Evolutionary conservation across 352 stramenopile species (phyloP), one percentile per base, ranked within the genome.

Genomic region (Phytophthora idaei): DNA sequence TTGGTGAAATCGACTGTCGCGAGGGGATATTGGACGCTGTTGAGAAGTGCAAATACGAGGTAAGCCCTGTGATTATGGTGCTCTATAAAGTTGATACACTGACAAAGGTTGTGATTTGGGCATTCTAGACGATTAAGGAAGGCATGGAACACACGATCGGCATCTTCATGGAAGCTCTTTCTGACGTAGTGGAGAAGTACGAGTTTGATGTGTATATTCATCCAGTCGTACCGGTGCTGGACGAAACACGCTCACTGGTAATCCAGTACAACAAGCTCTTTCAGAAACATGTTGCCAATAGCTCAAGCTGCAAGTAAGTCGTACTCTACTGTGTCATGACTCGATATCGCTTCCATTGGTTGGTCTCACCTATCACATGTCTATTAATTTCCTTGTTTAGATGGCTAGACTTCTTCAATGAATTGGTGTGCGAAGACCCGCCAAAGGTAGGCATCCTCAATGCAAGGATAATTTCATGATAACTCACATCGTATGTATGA

Each of bases 1-100:
- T 98, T 73, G 94, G 96, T 32, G 96, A 99, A 73, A 98, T 99
- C 57, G 96, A 99, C 62, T 98, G 95, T 64, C 81, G 96, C 11
- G 95, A 98, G 74, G 96, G 95, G 15, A 90, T 98, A 39, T 61
- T 98, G 7, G 56, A 90, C 1, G 90, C 92, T 3, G 89, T 97
- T 15, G 87, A 97, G 53, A 90, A 90, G 50, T 92, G 83, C 59
- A 89, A 89, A 55, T 97, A 98, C 57, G 77, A 95, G 77, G 85
- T 94, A 57, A 41, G 49, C 5, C 6, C 1, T 53, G 28, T 54
- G 27, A 31, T 45, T 3, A 9, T 10, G 1, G 29, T 29, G 11
- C 9, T 27, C 10, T 14, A 54, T 46, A 1, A 48, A 28, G 3
- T 39, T 12, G 27, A 37, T 27, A 42, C 3, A 6, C 46, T 56